Evolutionary conservation across 2,329 filamentous ascomycete genomes (phyloP).

Genomic region (Zarea fungicola): DNA sequence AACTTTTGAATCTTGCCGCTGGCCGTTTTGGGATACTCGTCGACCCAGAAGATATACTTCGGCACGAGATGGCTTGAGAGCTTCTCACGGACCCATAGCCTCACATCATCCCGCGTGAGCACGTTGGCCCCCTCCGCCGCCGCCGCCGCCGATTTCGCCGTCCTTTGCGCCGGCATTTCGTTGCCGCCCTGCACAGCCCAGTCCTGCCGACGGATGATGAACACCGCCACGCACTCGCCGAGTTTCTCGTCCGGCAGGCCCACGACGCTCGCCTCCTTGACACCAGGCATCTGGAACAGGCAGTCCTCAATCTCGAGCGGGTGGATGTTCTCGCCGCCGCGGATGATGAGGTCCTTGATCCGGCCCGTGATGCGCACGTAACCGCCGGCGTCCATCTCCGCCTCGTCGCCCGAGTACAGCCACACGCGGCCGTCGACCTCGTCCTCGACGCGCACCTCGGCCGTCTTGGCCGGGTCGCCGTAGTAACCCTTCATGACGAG

Average conservation of each 20-base stretch:
- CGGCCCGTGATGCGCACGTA: conserved; percentile 85
- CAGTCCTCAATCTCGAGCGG: conserved; percentile 90
- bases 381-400: conserved; percentile 73
- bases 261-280: conserved; percentile 76
- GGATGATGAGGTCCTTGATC: conserved; percentile 94
- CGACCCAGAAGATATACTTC: conserved; percentile 82
- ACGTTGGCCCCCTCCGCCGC: conserved; percentile 12
- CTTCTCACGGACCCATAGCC: conserved; percentile 64
- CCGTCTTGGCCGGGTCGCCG: conserved; percentile 64
- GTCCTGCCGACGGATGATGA: conserved; percentile 54
- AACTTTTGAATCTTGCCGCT: conserved; percentile 98
- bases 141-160: conserved; percentile 15
- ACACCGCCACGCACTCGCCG: conserved; percentile 83
- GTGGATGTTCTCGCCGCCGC: conserved; percentile 93
- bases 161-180: conserved; percentile 21
- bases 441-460: conserved; percentile 54
- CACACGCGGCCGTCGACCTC: conserved; percentile 58
- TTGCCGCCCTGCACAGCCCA: conserved; percentile 22
- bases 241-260: conserved; percentile 77
- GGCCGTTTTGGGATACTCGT: conserved; percentile 87
- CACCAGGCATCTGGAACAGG: conserved; percentile 63
- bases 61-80: conserved; percentile 76
- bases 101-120: conserved; percentile 55
- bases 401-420: conserved; percentile 95
- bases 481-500: conserved; percentile 89